Evolutionary conservation across 2,329 filamentous ascomycete genomes (phyloP), one percentile per base, ranked within the genome.

Genomic region (Colletotrichum shisoi): DNA sequence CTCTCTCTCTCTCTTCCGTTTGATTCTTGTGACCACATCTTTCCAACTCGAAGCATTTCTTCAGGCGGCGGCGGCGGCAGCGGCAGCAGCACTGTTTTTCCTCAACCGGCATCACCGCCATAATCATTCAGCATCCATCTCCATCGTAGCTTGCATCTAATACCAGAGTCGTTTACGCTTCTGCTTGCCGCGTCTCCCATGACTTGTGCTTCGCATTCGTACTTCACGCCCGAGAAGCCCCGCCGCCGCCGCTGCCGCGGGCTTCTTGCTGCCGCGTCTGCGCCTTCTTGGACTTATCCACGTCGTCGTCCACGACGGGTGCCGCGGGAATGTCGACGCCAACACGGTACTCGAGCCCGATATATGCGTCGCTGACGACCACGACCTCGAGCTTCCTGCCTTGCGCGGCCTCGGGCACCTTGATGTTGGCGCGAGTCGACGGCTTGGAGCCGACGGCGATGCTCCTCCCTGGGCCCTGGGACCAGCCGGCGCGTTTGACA

Each of bases 321-420:
- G 78, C 73, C 37, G 77, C 79, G 19, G 85, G 85, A n/a, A 88
- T 78, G 24, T 85, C 81, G 0, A 87, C 80, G 2, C 81, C 82
- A 1, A 84, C 67, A 27, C 77, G 76, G 68, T 86, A 82, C 74
- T 85, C 81, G 83, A 98, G 87, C 0, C 91, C 92, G 40, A 93
- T 81, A 78, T 98, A 98, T 17, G 88, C 89, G 82, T 98, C 95
- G 77, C 94, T 98, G 19, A 95, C 82, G 2, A 97, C 88, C 69
- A 85, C 76, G 3, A 97, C 85, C 74, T 93, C 90, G 11, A 96
- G 78, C 75, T 85, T 90, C 72, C 88, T 87, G 15, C 80, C 83
- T 70, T 81, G 79, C 57, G 75, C 75, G 9, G 76, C 72, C 63
- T 84, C 79, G 1, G 89, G 89, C 27, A 94, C 74, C 73, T 85